Evolutionary conservation across 805 yeast species (phyloP).

Genomic region (Peterozyma toletana): DNA sequence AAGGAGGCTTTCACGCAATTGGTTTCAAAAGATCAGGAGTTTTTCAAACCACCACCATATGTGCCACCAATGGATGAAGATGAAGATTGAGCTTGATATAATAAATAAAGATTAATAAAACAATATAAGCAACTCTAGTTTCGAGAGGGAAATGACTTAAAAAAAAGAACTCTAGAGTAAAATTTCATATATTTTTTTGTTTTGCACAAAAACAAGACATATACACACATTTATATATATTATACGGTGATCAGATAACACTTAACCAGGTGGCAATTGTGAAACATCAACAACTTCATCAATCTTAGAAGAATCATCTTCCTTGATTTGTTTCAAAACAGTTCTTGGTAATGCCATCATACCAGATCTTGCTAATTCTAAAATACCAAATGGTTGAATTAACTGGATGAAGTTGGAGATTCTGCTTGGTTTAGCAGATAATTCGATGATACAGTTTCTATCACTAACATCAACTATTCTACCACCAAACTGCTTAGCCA

Average conservation of each 20-base stretch:
- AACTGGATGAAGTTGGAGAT: conserved; percentile 80
- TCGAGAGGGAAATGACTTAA: too few species aligned
- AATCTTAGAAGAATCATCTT: conserved; percentile 38
- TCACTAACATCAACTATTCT: conserved; percentile 87
- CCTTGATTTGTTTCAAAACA: conserved; percentile 59
- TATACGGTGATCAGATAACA: too few species aligned
- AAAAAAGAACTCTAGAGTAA: too few species aligned
- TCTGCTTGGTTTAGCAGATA: conserved; percentile 89
- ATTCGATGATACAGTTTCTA: conserved; percentile 89
- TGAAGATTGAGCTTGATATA: conserved; percentile 1
- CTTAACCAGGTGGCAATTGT: conserved; percentile 90
- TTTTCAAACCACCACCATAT: conserved; percentile 66
- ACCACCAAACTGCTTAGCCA: conserved; percentile 88
- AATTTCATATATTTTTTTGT: too few species aligned
- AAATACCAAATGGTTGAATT: conserved; percentile 91
- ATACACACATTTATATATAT: too few species aligned
- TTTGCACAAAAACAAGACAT: too few species aligned
- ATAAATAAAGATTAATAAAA: too few species aligned
- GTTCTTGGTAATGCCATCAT: conserved; percentile 99
- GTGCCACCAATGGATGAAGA: conserved; percentile 41
- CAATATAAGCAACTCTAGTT: too few species aligned
- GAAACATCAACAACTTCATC: conserved; percentile 77
- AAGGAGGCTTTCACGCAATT: conserved; percentile 38
- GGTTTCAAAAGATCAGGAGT: conserved; percentile 55
- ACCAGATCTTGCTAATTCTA: conserved; percentile 96